phyloP scores from a whole-genome alignment of 1,284 basidiomycete species.

The Ceratobasidium papillatum region DNA sequence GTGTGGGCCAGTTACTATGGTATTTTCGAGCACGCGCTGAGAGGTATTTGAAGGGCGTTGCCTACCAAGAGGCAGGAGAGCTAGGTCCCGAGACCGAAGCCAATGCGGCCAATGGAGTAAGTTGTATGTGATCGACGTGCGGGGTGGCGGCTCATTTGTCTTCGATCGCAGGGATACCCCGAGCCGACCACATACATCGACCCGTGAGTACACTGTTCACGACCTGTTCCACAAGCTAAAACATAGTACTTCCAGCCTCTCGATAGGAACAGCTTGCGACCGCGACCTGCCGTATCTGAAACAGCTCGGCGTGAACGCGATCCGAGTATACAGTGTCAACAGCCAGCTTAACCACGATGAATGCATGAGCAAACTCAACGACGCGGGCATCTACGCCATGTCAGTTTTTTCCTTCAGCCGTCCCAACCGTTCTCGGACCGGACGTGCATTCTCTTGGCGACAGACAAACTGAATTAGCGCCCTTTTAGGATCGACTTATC shows the following conservation, averaged over 20 bases:
- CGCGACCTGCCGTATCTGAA: slow-evolving; percentile 83
- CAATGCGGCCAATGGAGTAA: slow-evolving; percentile 77
- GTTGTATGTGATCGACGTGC: not conserved
- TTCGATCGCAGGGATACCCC: slow-evolving; percentile 14
- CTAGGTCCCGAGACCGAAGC: slow-evolving; percentile 53
- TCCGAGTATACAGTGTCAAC: slow-evolving; percentile 88
- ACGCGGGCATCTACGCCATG: slow-evolving; percentile 89
- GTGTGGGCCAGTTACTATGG: slow-evolving; percentile 22
- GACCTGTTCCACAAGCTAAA: slow-evolving; percentile 56
- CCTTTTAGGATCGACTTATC: slow-evolving; percentile 77
- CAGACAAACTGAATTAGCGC: not conserved
- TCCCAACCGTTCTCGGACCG: not conserved
- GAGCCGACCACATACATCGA: slow-evolving; percentile 54
- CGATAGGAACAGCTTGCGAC: slow-evolving; percentile 71
- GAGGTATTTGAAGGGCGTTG: slow-evolving; percentile 64
- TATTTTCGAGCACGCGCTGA: not conserved
- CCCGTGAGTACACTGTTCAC: slow-evolving; percentile 10
- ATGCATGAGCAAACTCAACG: slow-evolving; percentile 82
- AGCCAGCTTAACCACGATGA: slow-evolving; percentile 81
- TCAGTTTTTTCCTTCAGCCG: slow-evolving; percentile 54
- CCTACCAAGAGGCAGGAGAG: slow-evolving; percentile 86
- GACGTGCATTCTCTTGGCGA: not conserved
- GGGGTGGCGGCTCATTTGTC: not conserved
- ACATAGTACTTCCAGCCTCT: slow-evolving; percentile 60
- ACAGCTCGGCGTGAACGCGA: slow-evolving; percentile 60